Evolutionary conservation across 805 yeast species (phyloP).

Genomic region (Kluyveromyces siamensis): DNA sequence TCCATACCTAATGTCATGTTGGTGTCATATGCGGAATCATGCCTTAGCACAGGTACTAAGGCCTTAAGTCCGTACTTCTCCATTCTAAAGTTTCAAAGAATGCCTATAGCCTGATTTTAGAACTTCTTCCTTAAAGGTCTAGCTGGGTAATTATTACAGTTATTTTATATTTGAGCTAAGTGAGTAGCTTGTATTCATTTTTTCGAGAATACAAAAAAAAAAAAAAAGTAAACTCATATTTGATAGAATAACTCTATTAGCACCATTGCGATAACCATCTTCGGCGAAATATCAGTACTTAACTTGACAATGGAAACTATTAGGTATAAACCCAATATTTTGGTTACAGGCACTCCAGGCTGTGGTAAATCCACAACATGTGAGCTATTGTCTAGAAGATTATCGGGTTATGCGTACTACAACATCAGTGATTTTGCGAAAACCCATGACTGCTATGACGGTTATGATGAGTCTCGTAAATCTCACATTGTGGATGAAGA

Average conservation of each 20-base stretch:
- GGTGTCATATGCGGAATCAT: conserved; percentile 21
- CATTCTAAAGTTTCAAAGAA: conserved; percentile 2
- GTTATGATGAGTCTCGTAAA: conserved; percentile 79
- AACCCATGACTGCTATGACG: conserved; percentile 65
- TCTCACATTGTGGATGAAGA: conserved; percentile 91
- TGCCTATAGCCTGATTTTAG: background rate
- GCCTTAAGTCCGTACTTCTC: conserved; percentile 28
- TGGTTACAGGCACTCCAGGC: conserved; percentile 91
- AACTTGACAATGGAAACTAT: conserved; percentile 10
- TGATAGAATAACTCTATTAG: too few species aligned
- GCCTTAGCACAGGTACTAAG: conserved; percentile 24
- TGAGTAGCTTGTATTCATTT: too few species aligned
- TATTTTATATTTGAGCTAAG: too few species aligned
- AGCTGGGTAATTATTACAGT: too few species aligned
- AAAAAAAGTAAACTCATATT: too few species aligned
- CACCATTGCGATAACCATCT: background rate
- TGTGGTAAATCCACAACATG: conserved; percentile 31
- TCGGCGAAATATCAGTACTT: background rate
- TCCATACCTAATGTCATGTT: conserved; percentile 29
- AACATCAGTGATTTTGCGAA: conserved; percentile 78
- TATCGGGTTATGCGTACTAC: conserved; percentile 39
- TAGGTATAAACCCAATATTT: conserved; percentile 53
- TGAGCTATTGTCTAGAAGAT: conserved; percentile 18
- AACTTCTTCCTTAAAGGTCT: background rate
- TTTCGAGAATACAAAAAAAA: too few species aligned